Base-by-base conservation (phyloP, 2,329 filamentous ascomycete genomes). In the Helotiales sp. region DNA sequence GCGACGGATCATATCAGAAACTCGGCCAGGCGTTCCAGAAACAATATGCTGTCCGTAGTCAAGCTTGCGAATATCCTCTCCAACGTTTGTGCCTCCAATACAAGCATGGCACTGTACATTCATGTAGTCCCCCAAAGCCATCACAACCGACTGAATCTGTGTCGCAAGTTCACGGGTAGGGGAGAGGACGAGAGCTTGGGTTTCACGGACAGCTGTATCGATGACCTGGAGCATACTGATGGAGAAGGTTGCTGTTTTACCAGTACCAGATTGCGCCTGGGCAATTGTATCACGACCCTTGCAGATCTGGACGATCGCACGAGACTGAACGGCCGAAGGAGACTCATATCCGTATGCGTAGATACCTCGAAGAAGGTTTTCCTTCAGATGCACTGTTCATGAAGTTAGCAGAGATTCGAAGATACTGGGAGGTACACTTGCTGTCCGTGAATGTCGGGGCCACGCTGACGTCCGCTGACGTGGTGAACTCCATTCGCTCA, bases 121-220 rank as follows among this genome's bases (percentile, higher is more conserved):
- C 96, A 99, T 98, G 85, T 97, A 99, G 81, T 99, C 96, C 72
- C 96, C 96, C n/a, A 99, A 88, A n/a, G 96, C 96, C 89, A 98
- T 97, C 74, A 99, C 92, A 67, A 99, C 96, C 40, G 93, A 97
- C 82, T 99, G 96, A 72, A 99, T 99, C 82, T 99, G 96, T 30
- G 95, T 97, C 54, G 96, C 96, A 72, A 99, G 85, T 86, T 99
- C 96, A 78, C 96, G 93, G 22, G 95, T 98, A 2, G 96, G 96
- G 3, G 96, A 97, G 8, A 99, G 88, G 10, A 99, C 94, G 52
- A 99, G 89, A 5, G 96, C 96, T 84, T 97, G 94, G 43, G 93
- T 96, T 82, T 97, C 93, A 75, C 93, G 91, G 63, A 97, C 91
- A 47, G 92, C 93, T 7, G 94, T 97, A 78, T 97, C 93, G 82